Evolutionary conservation across 1,284 basidiomycete species (phyloP), one percentile per base, ranked within the genome.

Genomic region (Ustilago tritici): DNA sequence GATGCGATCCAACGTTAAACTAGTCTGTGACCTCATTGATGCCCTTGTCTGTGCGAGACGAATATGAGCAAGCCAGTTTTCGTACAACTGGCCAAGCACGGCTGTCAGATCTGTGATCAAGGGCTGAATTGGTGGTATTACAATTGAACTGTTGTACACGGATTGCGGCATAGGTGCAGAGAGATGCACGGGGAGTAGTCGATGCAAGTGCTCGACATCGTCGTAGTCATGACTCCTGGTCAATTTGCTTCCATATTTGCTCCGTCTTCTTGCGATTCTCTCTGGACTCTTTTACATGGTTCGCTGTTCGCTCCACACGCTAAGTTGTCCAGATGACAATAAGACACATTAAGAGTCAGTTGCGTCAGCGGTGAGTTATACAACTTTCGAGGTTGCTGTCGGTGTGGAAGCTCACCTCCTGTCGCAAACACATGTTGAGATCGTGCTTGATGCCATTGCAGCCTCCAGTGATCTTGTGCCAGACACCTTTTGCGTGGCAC

Each of bases 391-490:
- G 7, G 19, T 6, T 53, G 36, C 9, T 19, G 4, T 7, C 11
- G 47, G 43, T 12, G n/a, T 12, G 28, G 7, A 6, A 31, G 46
- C 80, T 73, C 23, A 81, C 80, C 67, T 82, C 80, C 49, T 62
- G 61, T 11, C 80, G 65, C 0, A 82, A 70, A 59, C 80, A 82
- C 61, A 72, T 72, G 56, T 80, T 82, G 58, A 82, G 75, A 14
- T 80, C 78, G 41, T 70, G 58, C 61, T 82, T 82, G 60, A 82
- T 73, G 38, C 65, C 78, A 52, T 82, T 82, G 56, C 80, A 82
- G 34, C 69, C 74, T 17, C 80, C 80, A 1, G 78, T 75, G 62
- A 78, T 66, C 58, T 78, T 77, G 58, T 76, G 68, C 61, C 69
- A 65, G 53, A 67, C 67, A 11, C 76, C 76, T 19, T 59, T 61